Evolutionary conservation across 345 rosid genomes (phyloP), one percentile per base, ranked within the genome.

Genomic region (Dovyalis caffra): DNA sequence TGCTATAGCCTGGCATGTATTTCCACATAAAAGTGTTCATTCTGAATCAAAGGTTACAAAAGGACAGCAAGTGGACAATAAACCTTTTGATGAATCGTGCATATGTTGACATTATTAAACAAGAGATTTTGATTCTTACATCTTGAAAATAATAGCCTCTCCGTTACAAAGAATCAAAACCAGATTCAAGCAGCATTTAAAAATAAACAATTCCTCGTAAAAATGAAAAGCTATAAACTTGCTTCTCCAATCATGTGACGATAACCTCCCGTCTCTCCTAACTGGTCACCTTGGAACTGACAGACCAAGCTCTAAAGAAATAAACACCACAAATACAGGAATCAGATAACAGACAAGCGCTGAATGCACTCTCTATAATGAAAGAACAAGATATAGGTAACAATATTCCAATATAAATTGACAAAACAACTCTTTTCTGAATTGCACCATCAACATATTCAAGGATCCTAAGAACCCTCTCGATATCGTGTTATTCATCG

Each of bases 271-370:
- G 28, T 74, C 65, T 73, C 74, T 40, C 28, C 79, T 43, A 76
- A 69, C 73, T 69, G 34, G 85, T 91, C 97, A 95, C 95, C 99
- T 95, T 79, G 95, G 97, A 70, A 86, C 94, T 1, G 94, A 89
- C 78, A 86, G 86, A 70, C 99, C 97, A 75, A 89, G 82, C 91
- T 87, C 97, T 92, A 83, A 45, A 77, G 64, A 60, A 74, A 83
- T 49, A 76, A 77, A 83, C 61, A 73, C 21, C 66, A 72, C 71
- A 76, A 68, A 76, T 61, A 38, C 45, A 23, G 12, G 47, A 70
- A 79, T 84, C 83, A 80, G 88, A 82, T 64, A 56, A 38, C 6
- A 31, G 64, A 28, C 20, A 70, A 31, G 64, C 25, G 32, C 31
- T 65, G 29, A 57, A 73, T 38, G 25, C 21, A 7, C 31, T 25